Conservation (phyloP, 768 basidiomycete species). For the Tubosaeta sp. region DNA sequence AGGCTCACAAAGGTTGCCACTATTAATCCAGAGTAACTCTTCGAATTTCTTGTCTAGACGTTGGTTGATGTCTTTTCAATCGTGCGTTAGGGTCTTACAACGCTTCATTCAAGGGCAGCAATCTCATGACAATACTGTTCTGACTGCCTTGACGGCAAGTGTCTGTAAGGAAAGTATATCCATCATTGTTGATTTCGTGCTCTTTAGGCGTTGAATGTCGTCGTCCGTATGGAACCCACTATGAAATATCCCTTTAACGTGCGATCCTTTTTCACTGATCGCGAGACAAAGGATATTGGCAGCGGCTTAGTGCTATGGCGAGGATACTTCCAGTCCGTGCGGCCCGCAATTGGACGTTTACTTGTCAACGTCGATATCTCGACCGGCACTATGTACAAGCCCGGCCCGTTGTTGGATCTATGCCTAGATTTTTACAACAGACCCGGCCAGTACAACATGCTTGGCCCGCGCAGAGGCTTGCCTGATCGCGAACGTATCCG, state of each 20-base stretch:
- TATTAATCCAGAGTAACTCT: conserved; percentile 51
- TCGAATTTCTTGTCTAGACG: conserved; percentile 18
- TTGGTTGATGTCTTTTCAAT: conserved; percentile 2
- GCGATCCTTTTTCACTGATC: conserved; percentile 67
- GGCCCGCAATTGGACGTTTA: conserved; percentile 60
- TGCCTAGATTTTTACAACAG: conserved; percentile 52
- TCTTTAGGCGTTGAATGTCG: conserved; percentile 64
- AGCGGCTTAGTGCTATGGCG: conserved; percentile 68
- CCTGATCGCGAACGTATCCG: conserved; percentile 49
- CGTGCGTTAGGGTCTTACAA: conserved; percentile 48
- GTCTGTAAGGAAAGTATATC: background rate
- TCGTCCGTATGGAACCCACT: conserved; percentile 71
- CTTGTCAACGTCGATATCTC: conserved; percentile 76
- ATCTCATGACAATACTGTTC: conserved; percentile 61
- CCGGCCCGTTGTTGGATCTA: conserved; percentile 54
- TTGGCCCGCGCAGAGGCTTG: conserved; percentile 40
- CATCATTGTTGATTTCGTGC: conserved; percentile 1
- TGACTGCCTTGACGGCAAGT: conserved; percentile 62
- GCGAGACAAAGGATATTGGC: conserved; percentile 52
- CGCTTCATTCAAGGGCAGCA: conserved; percentile 64
- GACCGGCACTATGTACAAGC: conserved; percentile 70
- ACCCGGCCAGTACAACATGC: conserved; percentile 25
- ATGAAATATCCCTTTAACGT: conserved; percentile 66
- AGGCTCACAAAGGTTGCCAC: conserved; percentile 53
- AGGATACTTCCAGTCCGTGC: conserved; percentile 76